Percentiles rank a stretch among this genome's conserved stretches.
These are phyloP conservation scores for Starmera stellimalicola DNA, from an alignment of 1,139 yeast species.

Conservation along the genomic window DNA sequence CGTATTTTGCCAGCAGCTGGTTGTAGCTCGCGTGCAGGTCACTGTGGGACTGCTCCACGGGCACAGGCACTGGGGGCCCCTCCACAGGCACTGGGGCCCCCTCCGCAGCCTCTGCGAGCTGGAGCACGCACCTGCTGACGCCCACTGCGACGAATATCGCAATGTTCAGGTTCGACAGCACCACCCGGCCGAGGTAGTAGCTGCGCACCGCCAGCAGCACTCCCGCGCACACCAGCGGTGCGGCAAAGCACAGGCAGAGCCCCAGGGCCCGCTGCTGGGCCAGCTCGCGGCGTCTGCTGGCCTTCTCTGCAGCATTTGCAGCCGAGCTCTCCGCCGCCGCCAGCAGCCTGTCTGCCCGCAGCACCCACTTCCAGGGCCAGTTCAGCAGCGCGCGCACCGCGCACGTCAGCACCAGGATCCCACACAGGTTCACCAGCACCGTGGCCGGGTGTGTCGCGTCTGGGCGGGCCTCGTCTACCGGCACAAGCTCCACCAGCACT, in stretches of 20 bases:
- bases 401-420: no score
- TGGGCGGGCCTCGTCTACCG: no score
- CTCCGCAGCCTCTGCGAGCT: background rate
- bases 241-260: background rate
- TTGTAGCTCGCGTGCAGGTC: no score
- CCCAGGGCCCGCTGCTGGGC: no score
- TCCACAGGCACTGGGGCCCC: no score
- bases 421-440: no score
- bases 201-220: background rate
- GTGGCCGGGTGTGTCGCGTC: no score
- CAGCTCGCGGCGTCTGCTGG: constrained; percentile 1
- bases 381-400: constrained; percentile 12
- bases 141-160: background rate
- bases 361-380: constrained; percentile 19
- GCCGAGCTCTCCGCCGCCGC: background rate
- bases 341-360: constrained; percentile 10
- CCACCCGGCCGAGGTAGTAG: background rate
- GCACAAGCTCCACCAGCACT: background rate
- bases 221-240: background rate
- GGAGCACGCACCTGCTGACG: background rate
- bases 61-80: no score
- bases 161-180: background rate
- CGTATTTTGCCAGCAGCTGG: background rate
- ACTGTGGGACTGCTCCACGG: no score
- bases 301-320: background rate